Percentiles rank a stretch among this genome's conserved stretches.
These are phyloP conservation scores for Amanita rimosa DNA, from an alignment of 768 basidiomycete species.

Conservation along the genomic window DNA sequence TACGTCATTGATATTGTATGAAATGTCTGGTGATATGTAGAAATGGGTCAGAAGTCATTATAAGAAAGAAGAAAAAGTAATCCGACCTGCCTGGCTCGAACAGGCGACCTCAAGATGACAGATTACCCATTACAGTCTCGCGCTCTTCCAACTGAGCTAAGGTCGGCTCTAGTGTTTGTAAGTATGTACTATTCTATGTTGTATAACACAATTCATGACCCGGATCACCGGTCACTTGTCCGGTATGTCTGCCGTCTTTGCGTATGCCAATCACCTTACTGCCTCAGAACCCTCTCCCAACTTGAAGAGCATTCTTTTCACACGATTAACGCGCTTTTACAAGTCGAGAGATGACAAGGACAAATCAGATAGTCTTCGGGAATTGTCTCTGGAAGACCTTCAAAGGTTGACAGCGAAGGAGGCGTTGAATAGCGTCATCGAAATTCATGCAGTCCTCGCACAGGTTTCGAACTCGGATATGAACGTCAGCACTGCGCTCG, in stretches of 20 bases:
- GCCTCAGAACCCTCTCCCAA: constrained; percentile 11
- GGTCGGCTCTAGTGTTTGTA: constrained; percentile 15
- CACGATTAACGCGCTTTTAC: constrained; percentile 30
- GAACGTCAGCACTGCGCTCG: constrained; percentile 37
- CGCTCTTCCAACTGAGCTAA: constrained; percentile 46
- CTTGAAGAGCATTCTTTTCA: constrained; percentile 25
- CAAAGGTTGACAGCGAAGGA: constrained; percentile 45
- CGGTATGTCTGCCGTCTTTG: background rate
- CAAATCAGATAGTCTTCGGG: constrained; percentile 6
- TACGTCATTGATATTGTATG: too few species aligned
- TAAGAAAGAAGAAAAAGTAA: too few species aligned
- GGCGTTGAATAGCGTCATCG: constrained; percentile 37
- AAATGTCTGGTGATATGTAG: too few species aligned
- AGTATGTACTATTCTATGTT: background rate
- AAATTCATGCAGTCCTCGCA: constrained; percentile 32
- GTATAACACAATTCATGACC: background rate
- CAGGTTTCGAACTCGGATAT: constrained; percentile 5
- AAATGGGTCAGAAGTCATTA: too few species aligned
- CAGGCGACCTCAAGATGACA: constrained; percentile 45
- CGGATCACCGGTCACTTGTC: background rate
- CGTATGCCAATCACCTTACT: background rate
- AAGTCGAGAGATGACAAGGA: constrained; percentile 9
- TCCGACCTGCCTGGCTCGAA: constrained; percentile 54
- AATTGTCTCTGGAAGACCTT: constrained; percentile 25
- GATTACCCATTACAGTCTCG: constrained; percentile 31